Base-by-base conservation (phyloP, 768 basidiomycete genomes). In the Inosperma sp. region DNA sequence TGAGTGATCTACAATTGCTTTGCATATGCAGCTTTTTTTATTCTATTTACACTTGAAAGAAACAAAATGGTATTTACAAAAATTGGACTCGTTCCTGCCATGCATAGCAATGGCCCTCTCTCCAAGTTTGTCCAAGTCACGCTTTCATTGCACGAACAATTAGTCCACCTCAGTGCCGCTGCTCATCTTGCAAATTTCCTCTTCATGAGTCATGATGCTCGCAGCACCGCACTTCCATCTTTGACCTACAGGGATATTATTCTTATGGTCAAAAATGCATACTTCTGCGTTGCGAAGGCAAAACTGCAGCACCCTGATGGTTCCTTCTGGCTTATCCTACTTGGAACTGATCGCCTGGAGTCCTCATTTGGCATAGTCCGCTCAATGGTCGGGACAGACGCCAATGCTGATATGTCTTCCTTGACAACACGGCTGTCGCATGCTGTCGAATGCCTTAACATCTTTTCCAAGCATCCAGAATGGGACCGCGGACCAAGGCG, bases 371-470 rank as follows among this genome's bases (percentile, higher is more conserved):
- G 46, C 19, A 3, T 40, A 2, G 33, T 49, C 7, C 13, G 48
- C 0, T 67, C 67, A 2, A 64, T 65, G 47, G 40, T 68, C 42
- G 69, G 69, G 3, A 66, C 60, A 17, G 62, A 71, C 37, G 19
- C 54, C 54, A 56, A 53, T 44, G 29, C 58, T 56, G 25, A 62
- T 48, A 36, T 64, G 54, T 39, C 57, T 2, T 59, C 68, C 43
- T 55, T 70, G 7, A 56, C 44, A 1, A 19, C 12, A 12, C 59
- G 68, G 3, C 31, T 65, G 1, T 57, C 64, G 10, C 62, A 61
- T 16, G 54, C 65, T 0, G 57, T 61, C 0, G 63, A 71, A 27
- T 58, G 62, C 3, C 40, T 57, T 0, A 62, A 53, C 17, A 72
- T 70, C 23, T 62, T 71, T 21, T 63, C 59, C 1, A 33, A 57